Conservation (phyloP, 352 stramenopile species). For the Pythium guiyangense region DNA sequence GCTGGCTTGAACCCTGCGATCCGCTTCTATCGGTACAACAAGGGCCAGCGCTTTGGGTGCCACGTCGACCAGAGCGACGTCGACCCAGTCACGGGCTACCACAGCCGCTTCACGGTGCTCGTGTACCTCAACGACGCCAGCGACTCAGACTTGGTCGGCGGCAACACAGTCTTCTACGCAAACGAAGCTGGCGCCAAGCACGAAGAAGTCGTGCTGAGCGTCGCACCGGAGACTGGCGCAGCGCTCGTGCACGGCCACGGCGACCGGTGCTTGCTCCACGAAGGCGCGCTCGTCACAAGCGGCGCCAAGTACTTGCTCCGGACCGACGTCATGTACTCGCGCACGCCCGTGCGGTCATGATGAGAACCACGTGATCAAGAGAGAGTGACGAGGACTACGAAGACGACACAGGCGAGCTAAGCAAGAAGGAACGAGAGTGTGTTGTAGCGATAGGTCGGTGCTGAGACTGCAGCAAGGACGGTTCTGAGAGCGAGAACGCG, state of each 20-base stretch:
- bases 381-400: not conserved
- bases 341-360: conserved; percentile 12
- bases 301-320: conserved; percentile 74
- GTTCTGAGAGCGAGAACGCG: not conserved
- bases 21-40: conserved; percentile 72
- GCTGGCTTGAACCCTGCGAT: conserved; percentile 66
- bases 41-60: conserved; percentile 69
- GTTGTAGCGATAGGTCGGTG: not conserved
- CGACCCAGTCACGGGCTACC: conserved; percentile 56
- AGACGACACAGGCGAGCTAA: not conserved
- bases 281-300: conserved; percentile 54
- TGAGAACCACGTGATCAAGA: too few species aligned
- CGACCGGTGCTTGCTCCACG: conserved; percentile 71
- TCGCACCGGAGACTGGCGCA: conserved; percentile 58
- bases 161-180: conserved; percentile 70
- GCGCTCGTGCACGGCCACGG: conserved; percentile 72
- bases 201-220: conserved; percentile 45
- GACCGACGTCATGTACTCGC: conserved; percentile 81
- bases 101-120: conserved; percentile 79
- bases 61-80: conserved; percentile 85
- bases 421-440: not conserved
- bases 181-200: conserved; percentile 37
- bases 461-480: too few species aligned
- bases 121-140: conserved; percentile 75
- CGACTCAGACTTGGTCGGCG: conserved; percentile 68